Conservation (phyloP, 495 filamentous ascomycete species). For the Lepidopterella palustris region DNA sequence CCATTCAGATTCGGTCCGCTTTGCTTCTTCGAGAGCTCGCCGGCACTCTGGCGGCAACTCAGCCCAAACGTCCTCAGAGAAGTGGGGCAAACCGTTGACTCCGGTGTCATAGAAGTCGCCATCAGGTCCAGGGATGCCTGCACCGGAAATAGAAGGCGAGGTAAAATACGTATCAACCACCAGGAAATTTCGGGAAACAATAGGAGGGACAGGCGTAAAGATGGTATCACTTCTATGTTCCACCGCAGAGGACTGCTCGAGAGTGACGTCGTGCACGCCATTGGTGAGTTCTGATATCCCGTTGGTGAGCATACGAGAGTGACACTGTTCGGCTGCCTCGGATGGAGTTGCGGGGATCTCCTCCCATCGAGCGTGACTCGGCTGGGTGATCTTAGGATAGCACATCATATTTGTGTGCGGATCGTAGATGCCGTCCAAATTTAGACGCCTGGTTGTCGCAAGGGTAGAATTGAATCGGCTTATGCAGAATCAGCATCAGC, state of each 20-base stretch:
- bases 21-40: slow-evolving; percentile 57
- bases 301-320: slow-evolving; percentile 18
- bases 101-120: slow-evolving; percentile 52
- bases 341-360: slow-evolving; percentile 39
- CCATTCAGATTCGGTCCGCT: slow-evolving; percentile 60
- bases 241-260: slow-evolving; percentile 1
- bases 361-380: slow-evolving; percentile 78
- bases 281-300: slow-evolving; percentile 11
- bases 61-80: slow-evolving; percentile 60
- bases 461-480: slow-evolving; percentile 79
- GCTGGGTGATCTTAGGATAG: slow-evolving; percentile 82
- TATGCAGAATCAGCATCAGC: slow-evolving; percentile 28
- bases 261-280: slow-evolving; percentile 5
- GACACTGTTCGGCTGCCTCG: slow-evolving; percentile 4
- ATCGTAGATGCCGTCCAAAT: slow-evolving; percentile 75
- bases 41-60: slow-evolving; percentile 68
- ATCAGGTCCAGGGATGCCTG: slow-evolving; percentile 61
- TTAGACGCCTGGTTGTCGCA: slow-evolving; percentile 55
- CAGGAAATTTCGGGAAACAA: slow-evolving; percentile 66
- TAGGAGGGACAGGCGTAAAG: slow-evolving; percentile 58
- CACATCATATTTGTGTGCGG: slow-evolving; percentile 87
- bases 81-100: slow-evolving; percentile 58
- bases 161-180: slow-evolving; percentile 66
- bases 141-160: slow-evolving; percentile 50
- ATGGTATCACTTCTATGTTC: not conserved